These are phyloP conservation scores for Monosporascus sp. DNA, from an alignment of 2,329 filamentous ascomycete species.

Conservation along the genomic window DNA sequence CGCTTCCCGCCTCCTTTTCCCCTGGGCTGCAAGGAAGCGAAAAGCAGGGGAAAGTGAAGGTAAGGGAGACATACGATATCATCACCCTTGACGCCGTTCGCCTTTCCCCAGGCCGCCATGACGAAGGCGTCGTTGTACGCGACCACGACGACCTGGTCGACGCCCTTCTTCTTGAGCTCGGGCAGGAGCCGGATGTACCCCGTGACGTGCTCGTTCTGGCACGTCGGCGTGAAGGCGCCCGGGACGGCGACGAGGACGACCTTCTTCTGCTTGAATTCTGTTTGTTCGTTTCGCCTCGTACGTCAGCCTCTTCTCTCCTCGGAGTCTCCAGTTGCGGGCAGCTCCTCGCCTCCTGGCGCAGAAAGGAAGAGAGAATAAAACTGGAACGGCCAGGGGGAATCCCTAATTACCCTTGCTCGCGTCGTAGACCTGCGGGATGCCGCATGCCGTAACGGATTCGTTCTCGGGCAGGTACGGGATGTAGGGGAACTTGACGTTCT, in stretches of 20 bases:
- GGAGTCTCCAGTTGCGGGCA: not conserved
- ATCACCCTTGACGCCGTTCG: constrained; percentile 71
- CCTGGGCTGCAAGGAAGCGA: not conserved
- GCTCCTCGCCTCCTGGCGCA: not conserved
- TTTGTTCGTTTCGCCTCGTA: not conserved
- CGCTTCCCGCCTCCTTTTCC: not conserved
- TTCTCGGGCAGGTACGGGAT: constrained; percentile 69
- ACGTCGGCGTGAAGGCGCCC: constrained; percentile 82
- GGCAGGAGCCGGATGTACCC: constrained; percentile 70
- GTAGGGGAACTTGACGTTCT: constrained; percentile 77
- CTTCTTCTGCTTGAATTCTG: constrained; percentile 54
- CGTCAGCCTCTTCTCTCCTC: not conserved
- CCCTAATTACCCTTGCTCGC: constrained; percentile 60
- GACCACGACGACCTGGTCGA: constrained; percentile 76
- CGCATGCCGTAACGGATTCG: constrained; percentile 67
- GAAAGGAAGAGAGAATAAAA: constrained; percentile 1
- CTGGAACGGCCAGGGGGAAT: constrained; percentile 2
- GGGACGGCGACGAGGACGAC: constrained; percentile 51
- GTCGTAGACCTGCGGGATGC: constrained; percentile 70
- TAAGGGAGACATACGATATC: constrained; percentile 40
- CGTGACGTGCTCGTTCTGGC: constrained; percentile 75
- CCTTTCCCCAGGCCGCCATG: constrained; percentile 88
- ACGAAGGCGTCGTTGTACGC: constrained; percentile 82
- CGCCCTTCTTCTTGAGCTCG: constrained; percentile 71
- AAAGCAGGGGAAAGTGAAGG: not conserved